Evolutionary conservation across 1,139 yeast species (phyloP), one percentile per base, ranked within the genome.

Genomic region (Kodamaea arcana): DNA sequence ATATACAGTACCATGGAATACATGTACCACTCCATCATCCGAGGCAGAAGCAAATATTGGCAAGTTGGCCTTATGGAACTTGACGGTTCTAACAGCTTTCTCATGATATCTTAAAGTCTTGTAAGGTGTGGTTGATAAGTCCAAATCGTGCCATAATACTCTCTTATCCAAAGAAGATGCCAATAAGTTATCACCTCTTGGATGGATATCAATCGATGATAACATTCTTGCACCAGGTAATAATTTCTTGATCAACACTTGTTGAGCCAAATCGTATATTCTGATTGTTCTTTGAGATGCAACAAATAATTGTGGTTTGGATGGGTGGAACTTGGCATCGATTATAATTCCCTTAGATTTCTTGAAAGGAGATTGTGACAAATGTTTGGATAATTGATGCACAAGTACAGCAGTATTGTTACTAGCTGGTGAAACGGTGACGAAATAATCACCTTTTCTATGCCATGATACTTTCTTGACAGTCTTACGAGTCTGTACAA

Each of bases 161-260:
- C 97, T 78, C 70, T 90, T 88, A 60, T 92, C 99, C 58, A 80
- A 92, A 8, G 97, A 88, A 4, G 94, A 86, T 12, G 96, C 95
- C 46, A 92, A 65, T 37, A 92, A 77, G 51, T 92, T 90, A 60
- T 92, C 98, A 43, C 99, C 99, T 48, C 94, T 75, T 40, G 97
- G 97, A 59, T 92, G 98, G 36, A 94, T 83, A 57, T 90, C 97
- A 53, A 94, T 81, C 44, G 83, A 74, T 18, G 95, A 80, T 52
- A 94, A 73, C 94, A 96, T 86, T 62, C 96, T 79, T 3, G 95
- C 97, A 54, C 97, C 97, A 2, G 98, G 97, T 69, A 83, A 67
- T 47, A 92, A 69, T 54, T 88, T 86, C 70, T 87, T 87, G 42
- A 83, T 72, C 47, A 92, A 64, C 17, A 75, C 78, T 66, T 92